These are phyloP conservation scores for Penicillium angulare DNA, from an alignment of 495 filamentous ascomycete species.

Conservation along the genomic window DNA sequence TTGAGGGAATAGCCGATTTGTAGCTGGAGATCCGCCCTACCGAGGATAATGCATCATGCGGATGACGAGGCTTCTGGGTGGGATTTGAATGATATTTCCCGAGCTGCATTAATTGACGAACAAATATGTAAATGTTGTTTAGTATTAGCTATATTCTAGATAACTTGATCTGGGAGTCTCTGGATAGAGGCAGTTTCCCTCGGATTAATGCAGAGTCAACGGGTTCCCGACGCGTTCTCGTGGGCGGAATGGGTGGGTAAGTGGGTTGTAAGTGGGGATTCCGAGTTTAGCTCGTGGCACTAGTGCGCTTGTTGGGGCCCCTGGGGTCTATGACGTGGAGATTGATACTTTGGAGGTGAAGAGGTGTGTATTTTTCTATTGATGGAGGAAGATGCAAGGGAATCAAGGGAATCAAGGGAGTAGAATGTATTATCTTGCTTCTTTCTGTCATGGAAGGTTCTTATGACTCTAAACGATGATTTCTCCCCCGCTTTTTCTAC, in stretches of 20 bases:
- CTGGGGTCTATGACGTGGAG: constrained; percentile 6
- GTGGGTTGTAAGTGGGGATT: constrained; percentile 12
- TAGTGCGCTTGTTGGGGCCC: constrained; percentile 6
- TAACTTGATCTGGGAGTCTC: not conserved
- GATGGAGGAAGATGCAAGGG: constrained; percentile 1
- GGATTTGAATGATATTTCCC: too few species aligned
- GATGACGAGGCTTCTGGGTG: too few species aligned
- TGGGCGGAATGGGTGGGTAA: too few species aligned
- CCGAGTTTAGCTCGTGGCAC: constrained; percentile 26
- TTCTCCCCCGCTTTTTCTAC: not conserved
- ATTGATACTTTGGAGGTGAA: not conserved
- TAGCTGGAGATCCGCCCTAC: not conserved
- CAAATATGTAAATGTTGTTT: not conserved
- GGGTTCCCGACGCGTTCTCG: constrained; percentile 29
- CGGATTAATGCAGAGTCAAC: constrained; percentile 5
- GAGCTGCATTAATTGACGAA: not conserved
- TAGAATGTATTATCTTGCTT: not conserved
- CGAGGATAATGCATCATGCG: too few species aligned
- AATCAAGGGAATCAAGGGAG: not conserved
- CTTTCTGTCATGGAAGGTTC: too few species aligned
- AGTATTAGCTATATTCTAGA: not conserved
- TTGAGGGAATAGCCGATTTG: constrained; percentile 20
- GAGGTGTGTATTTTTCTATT: too few species aligned
- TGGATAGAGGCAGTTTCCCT: constrained; percentile 17
- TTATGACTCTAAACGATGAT: not conserved